Evolutionary conservation across 306 rosid genomes (phyloP), one percentile per base, ranked within the genome.

Genomic region (Gleditsia sinensis): DNA sequence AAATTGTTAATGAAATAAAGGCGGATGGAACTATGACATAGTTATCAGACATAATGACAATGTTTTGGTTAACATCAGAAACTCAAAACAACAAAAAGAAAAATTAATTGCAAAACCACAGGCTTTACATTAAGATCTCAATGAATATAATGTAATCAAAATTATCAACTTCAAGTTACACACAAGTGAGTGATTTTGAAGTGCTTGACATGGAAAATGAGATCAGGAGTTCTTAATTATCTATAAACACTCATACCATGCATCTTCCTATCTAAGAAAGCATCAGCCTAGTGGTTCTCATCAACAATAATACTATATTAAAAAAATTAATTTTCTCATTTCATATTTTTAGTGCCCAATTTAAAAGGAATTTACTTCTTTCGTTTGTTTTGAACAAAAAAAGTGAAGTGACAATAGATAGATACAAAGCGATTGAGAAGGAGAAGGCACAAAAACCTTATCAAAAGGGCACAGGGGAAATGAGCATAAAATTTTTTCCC

Each of bases 381-480:
- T 10, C 27, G 62, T 33, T 25, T 39, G 27, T 65, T 60, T 17
- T 25, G 58, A 74, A 27, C 37, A 24, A 75, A 59, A 67, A 54
- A 61, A 34, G n/a, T 9, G 21, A 34, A 75, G n/a, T 50, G 10
- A 49, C 45, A 70, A 57, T n/a, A n/a, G n/a, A n/a, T n/a, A n/a
- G n/a, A 49, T 48, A 65, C 11, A 51, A 46, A 66, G 17, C 12
- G 3, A 20, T n/a, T 43, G n/a, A n/a, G 17, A n/a, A n/a, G 57
- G 46, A 80, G 9, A 54, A 39, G 9, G 55, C 37, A 77, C 36
- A 83, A 71, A 72, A 77, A 95, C 99, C 99, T 92, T 95, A 85
- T 95, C 99, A 16, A 95, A 93, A 81, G 99, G 92, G 80, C n/a
- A 95, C 93, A 39, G 99, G 30, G 49, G 67, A 49, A 43, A 1